phyloP scores from a whole-genome alignment of 2,329 filamentous ascomycete genomes.

The Xylariomycetidae sp. region DNA sequence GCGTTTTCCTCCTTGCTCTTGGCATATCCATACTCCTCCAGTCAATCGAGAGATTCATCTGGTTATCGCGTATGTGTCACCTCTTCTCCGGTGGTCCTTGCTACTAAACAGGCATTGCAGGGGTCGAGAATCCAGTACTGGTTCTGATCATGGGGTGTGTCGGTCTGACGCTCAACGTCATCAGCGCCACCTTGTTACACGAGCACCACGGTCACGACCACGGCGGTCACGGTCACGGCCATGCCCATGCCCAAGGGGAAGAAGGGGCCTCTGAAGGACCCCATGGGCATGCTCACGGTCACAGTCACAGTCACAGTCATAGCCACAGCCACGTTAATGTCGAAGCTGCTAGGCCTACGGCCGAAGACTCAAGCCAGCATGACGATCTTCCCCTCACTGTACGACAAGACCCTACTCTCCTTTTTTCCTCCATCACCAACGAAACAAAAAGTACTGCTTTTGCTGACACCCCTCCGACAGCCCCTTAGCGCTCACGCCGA shows the following conservation, averaged over 20 bases:
- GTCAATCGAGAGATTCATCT: constrained; percentile 65
- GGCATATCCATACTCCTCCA: constrained; percentile 70
- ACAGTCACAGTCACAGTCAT: constrained; percentile 30
- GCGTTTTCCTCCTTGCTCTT: constrained; percentile 67
- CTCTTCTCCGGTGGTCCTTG: neutral
- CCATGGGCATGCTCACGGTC: constrained; percentile 2
- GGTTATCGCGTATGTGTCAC: constrained; percentile 19
- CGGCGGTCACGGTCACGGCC: constrained; percentile 13
- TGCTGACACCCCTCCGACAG: no score
- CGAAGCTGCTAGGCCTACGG: constrained; percentile 18
- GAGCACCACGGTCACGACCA: constrained; percentile 38
- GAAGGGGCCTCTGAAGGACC: no score
- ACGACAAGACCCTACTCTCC: no score
- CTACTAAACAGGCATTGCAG: constrained; percentile 31
- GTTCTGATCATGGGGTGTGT: constrained; percentile 66
- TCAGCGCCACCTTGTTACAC: constrained; percentile 63
- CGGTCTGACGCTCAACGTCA: constrained; percentile 62
- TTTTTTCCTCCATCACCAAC: no score
- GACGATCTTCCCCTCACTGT: constrained; percentile 22
- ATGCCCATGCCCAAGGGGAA: constrained; percentile 7
- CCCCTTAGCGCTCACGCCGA: constrained; percentile 34
- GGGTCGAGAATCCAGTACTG: constrained; percentile 58
- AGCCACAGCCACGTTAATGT: constrained; percentile 31
- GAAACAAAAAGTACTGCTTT: no score
- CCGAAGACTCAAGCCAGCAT: constrained; percentile 14